These are phyloP conservation scores for Coemansia aciculifera DNA, from an alignment of 192 early-diverging fungal species.

Conservation along the genomic window DNA sequence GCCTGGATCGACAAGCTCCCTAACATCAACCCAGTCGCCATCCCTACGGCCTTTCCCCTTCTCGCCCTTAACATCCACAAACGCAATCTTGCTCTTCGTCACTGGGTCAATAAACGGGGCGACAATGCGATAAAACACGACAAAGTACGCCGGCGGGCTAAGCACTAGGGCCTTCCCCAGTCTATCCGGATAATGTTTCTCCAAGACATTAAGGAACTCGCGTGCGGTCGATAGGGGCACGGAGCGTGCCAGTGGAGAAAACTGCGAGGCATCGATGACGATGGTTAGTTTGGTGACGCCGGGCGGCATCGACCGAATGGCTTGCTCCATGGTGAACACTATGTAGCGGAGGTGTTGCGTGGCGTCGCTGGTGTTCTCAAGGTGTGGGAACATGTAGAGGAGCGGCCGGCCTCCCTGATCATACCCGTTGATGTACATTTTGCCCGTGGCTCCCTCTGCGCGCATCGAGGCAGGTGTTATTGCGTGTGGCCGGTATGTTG, in stretches of 20 bases:
- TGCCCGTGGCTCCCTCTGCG: conserved; percentile 73
- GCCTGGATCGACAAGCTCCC: conserved; percentile 20
- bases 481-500: conserved; percentile 65
- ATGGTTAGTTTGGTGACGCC: conserved; percentile 73
- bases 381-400: conserved; percentile 71
- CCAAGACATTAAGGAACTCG: conserved; percentile 76
- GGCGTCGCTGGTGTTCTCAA: conserved; percentile 74
- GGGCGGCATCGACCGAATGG: conserved; percentile 64
- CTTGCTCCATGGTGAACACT: conserved; percentile 79
- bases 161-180: conserved; percentile 66
- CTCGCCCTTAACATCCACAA: conserved; percentile 65
- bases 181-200: conserved; percentile 87
- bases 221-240: conserved; percentile 69
- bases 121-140: conserved; percentile 78
- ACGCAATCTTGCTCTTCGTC: conserved; percentile 81
- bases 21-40: conserved; percentile 36
- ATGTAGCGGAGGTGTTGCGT: conserved; percentile 70
- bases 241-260: conserved; percentile 59
- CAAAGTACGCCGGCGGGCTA: conserved; percentile 82
- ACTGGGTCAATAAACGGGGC: conserved; percentile 89
- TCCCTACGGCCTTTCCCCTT: conserved; percentile 17
- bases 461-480: conserved; percentile 70
- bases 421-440: conserved; percentile 79
- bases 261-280: conserved; percentile 77
- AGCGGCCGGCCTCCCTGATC: conserved; percentile 69